Base-by-base conservation (phyloP, 768 basidiomycete genomes). In the Tricholoma flavovirens region DNA sequence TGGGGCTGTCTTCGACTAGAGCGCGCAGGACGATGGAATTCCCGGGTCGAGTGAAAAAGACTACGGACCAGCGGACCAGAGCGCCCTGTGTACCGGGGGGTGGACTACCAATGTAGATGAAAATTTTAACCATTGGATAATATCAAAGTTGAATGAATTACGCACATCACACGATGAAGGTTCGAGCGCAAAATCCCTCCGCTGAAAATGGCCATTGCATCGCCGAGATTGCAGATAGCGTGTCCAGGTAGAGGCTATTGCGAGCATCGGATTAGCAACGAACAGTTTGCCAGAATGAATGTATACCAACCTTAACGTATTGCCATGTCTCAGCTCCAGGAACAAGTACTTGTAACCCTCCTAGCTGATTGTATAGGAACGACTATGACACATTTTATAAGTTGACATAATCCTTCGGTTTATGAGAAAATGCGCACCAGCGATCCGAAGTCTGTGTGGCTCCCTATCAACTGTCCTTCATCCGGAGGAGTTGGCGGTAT, bases 391-490 rank as follows among this genome's bases (percentile, higher is more conserved):
- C 3, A 11, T 5, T 26, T 26, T n/a, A n/a, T n/a, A n/a, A n/a
- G n/a, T 26, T 26, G 22, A 70, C 68, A 8, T 69, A 26, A 42
- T 69, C 62, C 63, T n/a, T 62, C 62, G 22, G 29, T 46, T 26
- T 1, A 36, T 2, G 12, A 24, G 3, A 9, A 46, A 15, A 0
- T n/a, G 6, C 79, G 63, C 60, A 85, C 84, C 55, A 87, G 65
- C n/a, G 82, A 83, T 60, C 86, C 85, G 59, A 87, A 88, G 66
- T 87, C 87, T 2, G 86, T 87, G 64, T 88, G 87, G 1, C 81
- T 79, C 17, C 84, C 84, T n/a, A 87, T 65, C 0, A 74, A 72
- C n/a, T 74, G 70, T 46, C 68, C 75, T 5, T 74, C 69, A 33
- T 54, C 73, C 0, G 59, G 61, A 3, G 69, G 66, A 54, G 65